phyloP scores from a whole-genome alignment of 2,329 filamentous ascomycete genomes.

The Sclerotinia trifoliorum region DNA sequence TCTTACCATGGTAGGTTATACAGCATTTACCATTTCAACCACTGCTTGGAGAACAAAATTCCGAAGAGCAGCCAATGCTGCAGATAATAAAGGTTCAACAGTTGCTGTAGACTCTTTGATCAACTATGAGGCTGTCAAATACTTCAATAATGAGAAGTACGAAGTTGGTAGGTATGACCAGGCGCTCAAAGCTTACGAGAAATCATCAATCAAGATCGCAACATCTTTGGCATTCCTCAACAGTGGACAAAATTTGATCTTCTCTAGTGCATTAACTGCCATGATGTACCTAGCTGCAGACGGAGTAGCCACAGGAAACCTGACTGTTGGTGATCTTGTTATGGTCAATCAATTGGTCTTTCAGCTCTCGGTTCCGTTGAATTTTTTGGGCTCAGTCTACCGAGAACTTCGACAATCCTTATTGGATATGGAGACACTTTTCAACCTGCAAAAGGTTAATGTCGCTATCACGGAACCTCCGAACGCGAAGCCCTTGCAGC shows the following conservation, averaged over 20 bases:
- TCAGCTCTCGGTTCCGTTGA: slow-evolving; percentile 92
- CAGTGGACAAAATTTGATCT: slow-evolving; percentile 94
- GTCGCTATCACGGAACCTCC: slow-evolving; percentile 77
- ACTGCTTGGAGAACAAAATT: slow-evolving; percentile 98
- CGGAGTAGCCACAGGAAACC: slow-evolving; percentile 74
- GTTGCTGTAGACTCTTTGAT: slow-evolving; percentile 95
- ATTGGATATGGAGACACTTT: slow-evolving; percentile 97
- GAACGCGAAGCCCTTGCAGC: slow-evolving; percentile 67
- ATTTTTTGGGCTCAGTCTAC: slow-evolving; percentile 98
- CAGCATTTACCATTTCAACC: slow-evolving; percentile 94
- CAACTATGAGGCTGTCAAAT: slow-evolving; percentile 99
- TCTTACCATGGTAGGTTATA: slow-evolving; percentile 88
- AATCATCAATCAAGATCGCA: slow-evolving; percentile 93
- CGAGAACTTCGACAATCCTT: slow-evolving; percentile 91
- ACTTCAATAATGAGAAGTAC: slow-evolving; percentile 98
- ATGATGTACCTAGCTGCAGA: slow-evolving; percentile 99
- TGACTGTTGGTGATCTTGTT: slow-evolving; percentile 94
- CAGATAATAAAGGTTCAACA: slow-evolving; percentile 92
- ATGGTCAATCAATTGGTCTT: slow-evolving; percentile 99
- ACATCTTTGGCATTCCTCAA: slow-evolving; percentile 93
- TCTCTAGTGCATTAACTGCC: slow-evolving; percentile 84
- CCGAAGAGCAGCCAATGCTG: slow-evolving; percentile 88
- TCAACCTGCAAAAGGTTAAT: slow-evolving; percentile 96
- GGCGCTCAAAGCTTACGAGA: slow-evolving; percentile 82
- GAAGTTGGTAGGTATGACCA: slow-evolving; percentile 89